Evolutionary conservation across 83 land plant species (phyloP).

Genomic region (Larix sibirica): DNA sequence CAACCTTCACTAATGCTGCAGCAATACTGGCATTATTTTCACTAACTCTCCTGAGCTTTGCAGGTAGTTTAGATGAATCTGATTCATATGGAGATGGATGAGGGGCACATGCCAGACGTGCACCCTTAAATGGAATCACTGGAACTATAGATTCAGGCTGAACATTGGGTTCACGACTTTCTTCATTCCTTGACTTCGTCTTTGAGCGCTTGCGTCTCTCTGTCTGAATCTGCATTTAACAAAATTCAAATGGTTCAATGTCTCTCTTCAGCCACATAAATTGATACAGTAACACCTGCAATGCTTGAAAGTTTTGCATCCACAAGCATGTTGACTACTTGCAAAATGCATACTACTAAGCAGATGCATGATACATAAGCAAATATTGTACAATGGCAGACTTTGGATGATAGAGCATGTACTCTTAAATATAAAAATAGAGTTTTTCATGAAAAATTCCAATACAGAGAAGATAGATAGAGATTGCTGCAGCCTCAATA

Average conservation of each 20-base stretch:
- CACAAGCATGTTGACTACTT: no score
- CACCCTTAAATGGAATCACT: slow-evolving; percentile 59
- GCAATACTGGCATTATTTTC: slow-evolving; percentile 56
- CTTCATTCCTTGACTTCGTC: slow-evolving; percentile 59
- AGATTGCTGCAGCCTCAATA: no score
- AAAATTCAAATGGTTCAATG: background rate
- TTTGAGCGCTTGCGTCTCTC: slow-evolving; percentile 82
- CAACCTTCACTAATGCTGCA: slow-evolving; percentile 79
- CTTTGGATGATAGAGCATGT: no score
- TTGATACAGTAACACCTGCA: no score
- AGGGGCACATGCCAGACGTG: slow-evolving; percentile 81
- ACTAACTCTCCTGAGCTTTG: slow-evolving; percentile 21
- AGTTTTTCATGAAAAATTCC: no score
- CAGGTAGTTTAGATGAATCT: background rate
- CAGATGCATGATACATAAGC: no score
- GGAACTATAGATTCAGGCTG: slow-evolving; percentile 64
- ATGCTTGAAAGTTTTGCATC: no score
- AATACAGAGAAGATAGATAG: no score
- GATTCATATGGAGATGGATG: slow-evolving; percentile 67
- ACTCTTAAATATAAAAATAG: no score
- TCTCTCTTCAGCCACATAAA: no score
- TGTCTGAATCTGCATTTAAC: slow-evolving; percentile 63
- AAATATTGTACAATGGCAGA: no score
- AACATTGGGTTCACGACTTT: slow-evolving; percentile 61
- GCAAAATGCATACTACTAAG: no score